These are phyloP conservation scores for Parachlorella kessleri DNA, from an alignment of 139 green algal species.

Conservation along the genomic window DNA sequence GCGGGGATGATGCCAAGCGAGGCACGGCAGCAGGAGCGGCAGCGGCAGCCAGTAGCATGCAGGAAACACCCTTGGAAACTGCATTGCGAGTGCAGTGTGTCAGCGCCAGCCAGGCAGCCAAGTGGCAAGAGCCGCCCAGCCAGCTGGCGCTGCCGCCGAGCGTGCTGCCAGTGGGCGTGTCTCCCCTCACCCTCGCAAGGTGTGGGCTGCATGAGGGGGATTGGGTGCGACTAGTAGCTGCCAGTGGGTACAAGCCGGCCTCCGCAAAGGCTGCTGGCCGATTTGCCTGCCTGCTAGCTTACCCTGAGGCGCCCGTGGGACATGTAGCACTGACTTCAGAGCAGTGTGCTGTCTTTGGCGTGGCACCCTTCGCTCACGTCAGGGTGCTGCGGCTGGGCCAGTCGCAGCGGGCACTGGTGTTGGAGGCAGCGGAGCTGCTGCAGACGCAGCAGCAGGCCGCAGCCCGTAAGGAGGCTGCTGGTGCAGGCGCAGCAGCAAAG, in stretches of 20 bases:
- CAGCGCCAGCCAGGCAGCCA: not conserved
- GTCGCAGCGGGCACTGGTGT: conserved; percentile 20
- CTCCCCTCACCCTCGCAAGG: conserved; percentile 14
- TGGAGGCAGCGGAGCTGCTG: conserved; percentile 37
- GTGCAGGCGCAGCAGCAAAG: not conserved
- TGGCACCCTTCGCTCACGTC: conserved; percentile 3
- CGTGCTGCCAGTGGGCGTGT: conserved; percentile 19
- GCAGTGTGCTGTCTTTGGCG: conserved; percentile 6
- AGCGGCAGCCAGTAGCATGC: not conserved
- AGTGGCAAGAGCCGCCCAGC: not conserved
- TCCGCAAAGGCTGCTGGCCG: not conserved
- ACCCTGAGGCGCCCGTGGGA: conserved; percentile 1
- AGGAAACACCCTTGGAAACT: not conserved
- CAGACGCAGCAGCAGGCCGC: conserved; percentile 27
- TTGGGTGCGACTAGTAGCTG: conserved; percentile 4
- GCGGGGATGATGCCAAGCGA: not conserved
- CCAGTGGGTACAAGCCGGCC: not conserved
- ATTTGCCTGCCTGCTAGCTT: conserved; percentile 19
- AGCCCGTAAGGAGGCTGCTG: not conserved
- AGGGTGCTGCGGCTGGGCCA: conserved; percentile 18
- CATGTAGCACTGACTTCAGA: conserved; percentile 13
- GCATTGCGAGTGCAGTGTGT: conserved; percentile 19
- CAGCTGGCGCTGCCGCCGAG: conserved; percentile 1
- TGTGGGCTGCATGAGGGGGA: conserved; percentile 4
- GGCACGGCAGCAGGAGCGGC: not conserved